phyloP scores from a whole-genome alignment of 768 basidiomycete genomes.

The Mycena belliarum region DNA sequence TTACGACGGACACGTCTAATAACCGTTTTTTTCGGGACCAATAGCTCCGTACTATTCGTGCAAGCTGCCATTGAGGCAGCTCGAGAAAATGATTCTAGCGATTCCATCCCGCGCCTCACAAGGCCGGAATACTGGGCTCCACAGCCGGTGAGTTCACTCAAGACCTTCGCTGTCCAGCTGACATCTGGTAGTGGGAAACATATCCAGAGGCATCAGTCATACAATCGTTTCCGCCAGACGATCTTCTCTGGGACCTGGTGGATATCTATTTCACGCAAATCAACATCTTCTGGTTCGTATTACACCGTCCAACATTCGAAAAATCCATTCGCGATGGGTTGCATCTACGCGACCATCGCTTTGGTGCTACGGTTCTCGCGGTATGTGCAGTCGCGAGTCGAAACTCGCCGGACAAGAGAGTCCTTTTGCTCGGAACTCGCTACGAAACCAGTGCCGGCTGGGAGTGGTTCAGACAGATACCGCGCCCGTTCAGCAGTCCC shows the following conservation, averaged over 20 bases:
- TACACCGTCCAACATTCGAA: conserved; percentile 55
- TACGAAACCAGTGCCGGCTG: conserved; percentile 39
- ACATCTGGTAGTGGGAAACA: conserved; percentile 11
- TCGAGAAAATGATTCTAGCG: no score
- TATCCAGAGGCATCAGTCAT: not conserved
- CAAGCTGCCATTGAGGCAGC: not conserved
- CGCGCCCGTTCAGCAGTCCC: conserved; percentile 49
- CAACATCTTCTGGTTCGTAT: conserved; percentile 43
- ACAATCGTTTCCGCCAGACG: conserved; percentile 16
- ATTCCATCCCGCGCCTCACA: not conserved
- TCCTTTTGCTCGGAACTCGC: conserved; percentile 26
- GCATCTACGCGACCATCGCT: conserved; percentile 39
- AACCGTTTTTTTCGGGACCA: conserved; percentile 14
- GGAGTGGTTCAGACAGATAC: conserved; percentile 47
- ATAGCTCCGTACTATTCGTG: conserved; percentile 10
- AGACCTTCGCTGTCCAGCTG: not conserved
- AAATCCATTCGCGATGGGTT: conserved; percentile 35
- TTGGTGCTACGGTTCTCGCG: conserved; percentile 47
- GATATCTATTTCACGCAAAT: conserved; percentile 48
- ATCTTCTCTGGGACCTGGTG: conserved; percentile 41
- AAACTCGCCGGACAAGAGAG: conserved; percentile 42
- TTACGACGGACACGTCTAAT: not conserved
- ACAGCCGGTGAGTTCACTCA: conserved; percentile 3
- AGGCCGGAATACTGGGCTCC: conserved; percentile 7
- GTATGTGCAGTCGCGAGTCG: conserved; percentile 54